A percentile compares a stretch with the other conserved stretches of the same genome.
Evolutionary conservation across 352 stramenopile genomes (phyloP).

Genomic region (Pythium volutum): DNA sequence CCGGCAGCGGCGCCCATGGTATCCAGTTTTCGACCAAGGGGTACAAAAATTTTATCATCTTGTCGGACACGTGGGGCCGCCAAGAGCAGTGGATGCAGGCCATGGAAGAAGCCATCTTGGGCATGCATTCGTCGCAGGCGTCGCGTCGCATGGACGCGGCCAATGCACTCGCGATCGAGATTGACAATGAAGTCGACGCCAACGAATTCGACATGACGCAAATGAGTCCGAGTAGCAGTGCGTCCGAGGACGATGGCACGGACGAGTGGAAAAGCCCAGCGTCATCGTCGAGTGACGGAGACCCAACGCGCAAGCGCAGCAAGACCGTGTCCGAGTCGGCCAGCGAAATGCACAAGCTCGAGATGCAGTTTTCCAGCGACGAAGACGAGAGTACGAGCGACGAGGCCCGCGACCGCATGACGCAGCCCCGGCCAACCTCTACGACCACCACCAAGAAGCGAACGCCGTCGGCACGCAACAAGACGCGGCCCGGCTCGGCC

Average conservation of each 20-base stretch:
- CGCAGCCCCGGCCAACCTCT: not conserved
- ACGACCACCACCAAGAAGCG: not conserved
- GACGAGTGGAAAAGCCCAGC: not conserved
- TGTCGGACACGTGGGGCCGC: conserved; percentile 80
- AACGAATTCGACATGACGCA: conserved; percentile 65
- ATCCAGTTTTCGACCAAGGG: conserved; percentile 87
- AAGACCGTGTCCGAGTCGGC: conserved; percentile 39
- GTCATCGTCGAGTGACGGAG: conserved; percentile 2
- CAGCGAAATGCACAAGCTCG: conserved; percentile 32
- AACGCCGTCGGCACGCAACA: conserved; percentile 14
- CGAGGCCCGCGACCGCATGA: not conserved
- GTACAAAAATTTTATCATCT: conserved; percentile 88
- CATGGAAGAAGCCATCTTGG: conserved; percentile 75
- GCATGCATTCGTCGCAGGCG: conserved; percentile 46
- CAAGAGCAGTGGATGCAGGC: conserved; percentile 88
- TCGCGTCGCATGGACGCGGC: conserved; percentile 60
- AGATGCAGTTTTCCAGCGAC: conserved; percentile 31
- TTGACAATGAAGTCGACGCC: conserved; percentile 85
- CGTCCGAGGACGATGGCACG: conserved; percentile 2
- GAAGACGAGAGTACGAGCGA: conserved; percentile 16
- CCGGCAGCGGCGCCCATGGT: conserved; percentile 77
- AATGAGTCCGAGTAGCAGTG: conserved; percentile 14
- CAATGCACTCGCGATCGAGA: conserved; percentile 80
- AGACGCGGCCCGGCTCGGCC: conserved; percentile 21
- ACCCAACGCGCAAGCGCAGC: conserved; percentile 25